These are phyloP conservation scores for Boletus coccyginus DNA, from an alignment of 768 basidiomycete species.

Conservation along the genomic window DNA sequence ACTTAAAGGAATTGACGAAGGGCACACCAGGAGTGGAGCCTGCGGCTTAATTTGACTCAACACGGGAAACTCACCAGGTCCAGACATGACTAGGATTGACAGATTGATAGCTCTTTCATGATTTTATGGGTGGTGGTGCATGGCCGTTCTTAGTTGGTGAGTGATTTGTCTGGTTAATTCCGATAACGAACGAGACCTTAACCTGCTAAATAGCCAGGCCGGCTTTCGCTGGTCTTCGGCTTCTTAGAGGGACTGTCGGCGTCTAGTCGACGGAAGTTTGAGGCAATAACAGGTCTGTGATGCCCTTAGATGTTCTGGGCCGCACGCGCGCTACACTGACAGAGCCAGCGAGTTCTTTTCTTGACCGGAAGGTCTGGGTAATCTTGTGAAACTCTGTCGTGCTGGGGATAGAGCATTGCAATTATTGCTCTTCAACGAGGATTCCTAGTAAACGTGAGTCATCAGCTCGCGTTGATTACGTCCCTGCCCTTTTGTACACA, in stretches of 20 bases:
- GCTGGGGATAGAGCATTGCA: constrained; percentile 89
- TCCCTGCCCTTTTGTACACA: constrained; percentile 91
- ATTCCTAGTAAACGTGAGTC: constrained; percentile 78
- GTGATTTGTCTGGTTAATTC: constrained; percentile 98
- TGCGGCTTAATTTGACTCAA: constrained; percentile 86
- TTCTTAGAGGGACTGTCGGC: constrained; percentile 84
- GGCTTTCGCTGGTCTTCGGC: constrained; percentile 70
- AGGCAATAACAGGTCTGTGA: too few relatives aligned
- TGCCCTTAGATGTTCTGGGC: too few relatives aligned
- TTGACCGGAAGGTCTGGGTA: too few relatives aligned
- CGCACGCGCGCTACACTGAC: too few relatives aligned
- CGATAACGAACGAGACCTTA: constrained; percentile 93
- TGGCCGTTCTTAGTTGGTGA: constrained; percentile 84
- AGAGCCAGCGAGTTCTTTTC: too few relatives aligned
- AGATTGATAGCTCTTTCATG: constrained; percentile 84
- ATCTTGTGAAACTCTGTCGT: constrained; percentile 72
- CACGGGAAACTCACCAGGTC: constrained; percentile 78
- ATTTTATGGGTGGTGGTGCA: constrained; percentile 87
- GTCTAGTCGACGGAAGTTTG: too few relatives aligned
- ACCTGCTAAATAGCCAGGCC: constrained; percentile 88
- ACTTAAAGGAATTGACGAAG: constrained; percentile 85
- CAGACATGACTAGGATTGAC: constrained; percentile 75
- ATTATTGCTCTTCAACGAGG: constrained; percentile 92
- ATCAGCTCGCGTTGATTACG: constrained; percentile 85
- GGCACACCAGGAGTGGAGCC: constrained; percentile 79